A percentile compares a stretch with the other conserved stretches of the same genome.
Evolutionary conservation across 345 rosid species (phyloP).

Genomic region (Theobroma cacao): DNA sequence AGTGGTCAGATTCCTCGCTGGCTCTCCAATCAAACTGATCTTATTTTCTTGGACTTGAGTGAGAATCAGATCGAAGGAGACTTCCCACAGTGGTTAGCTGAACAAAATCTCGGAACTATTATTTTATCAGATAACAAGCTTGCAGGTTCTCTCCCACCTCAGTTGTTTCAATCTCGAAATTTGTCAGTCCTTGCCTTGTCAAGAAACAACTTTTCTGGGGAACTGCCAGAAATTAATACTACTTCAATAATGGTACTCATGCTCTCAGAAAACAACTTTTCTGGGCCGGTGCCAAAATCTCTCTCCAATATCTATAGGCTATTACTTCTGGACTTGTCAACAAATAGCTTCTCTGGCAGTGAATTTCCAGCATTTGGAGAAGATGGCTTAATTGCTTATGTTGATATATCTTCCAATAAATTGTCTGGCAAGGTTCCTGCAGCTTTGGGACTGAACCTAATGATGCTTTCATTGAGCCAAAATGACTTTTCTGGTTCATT

Average conservation of each 20-base stretch:
- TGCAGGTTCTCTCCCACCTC: constrained; percentile 26
- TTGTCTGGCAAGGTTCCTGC: constrained; percentile 32
- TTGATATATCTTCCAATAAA: constrained; percentile 16
- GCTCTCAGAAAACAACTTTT: constrained; percentile 32
- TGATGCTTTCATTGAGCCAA: constrained; percentile 18
- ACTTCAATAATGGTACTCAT: not conserved
- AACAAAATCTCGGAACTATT: not conserved
- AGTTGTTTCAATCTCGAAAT: constrained; percentile 19
- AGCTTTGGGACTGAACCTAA: not conserved
- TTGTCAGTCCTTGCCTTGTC: constrained; percentile 16
- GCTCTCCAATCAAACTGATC: constrained; percentile 22
- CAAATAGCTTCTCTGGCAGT: constrained; percentile 27
- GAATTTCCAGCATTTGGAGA: constrained; percentile 25
- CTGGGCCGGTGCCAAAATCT: constrained; percentile 33
- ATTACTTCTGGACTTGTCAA: constrained; percentile 26
- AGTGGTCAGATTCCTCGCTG: constrained; percentile 10
- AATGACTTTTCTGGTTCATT: constrained; percentile 26
- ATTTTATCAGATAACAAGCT: constrained; percentile 24
- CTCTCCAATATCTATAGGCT: constrained; percentile 18
- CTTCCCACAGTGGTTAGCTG: constrained; percentile 21
- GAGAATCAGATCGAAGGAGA: constrained; percentile 22
- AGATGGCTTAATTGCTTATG: not conserved
- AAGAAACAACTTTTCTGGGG: constrained; percentile 20
- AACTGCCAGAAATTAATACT: constrained; percentile 16
- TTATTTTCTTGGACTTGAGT: constrained; percentile 25